Conservation (phyloP, 306 rosid genomes). For the Albizia julibrissin region DNA sequence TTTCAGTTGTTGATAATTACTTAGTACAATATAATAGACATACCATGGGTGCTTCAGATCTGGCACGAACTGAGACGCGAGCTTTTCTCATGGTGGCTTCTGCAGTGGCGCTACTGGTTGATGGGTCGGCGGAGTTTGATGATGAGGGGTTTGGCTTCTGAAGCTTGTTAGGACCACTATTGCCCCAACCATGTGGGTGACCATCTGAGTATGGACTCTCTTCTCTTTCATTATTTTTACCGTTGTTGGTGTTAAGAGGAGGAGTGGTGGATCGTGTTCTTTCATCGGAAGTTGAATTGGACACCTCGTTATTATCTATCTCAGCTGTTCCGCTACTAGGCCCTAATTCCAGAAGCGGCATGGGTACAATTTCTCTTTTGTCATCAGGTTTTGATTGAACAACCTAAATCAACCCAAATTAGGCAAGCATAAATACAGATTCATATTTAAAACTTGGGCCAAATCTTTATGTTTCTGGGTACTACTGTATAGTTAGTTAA, state of each 20-base stretch:
- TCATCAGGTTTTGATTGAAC: slow-evolving; percentile 52
- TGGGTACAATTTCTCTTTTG: slow-evolving; percentile 44
- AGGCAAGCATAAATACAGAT: background rate
- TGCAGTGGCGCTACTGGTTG: slow-evolving; percentile 49
- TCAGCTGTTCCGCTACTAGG: slow-evolving; percentile 48
- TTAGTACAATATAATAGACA: background rate
- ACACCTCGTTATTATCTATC: slow-evolving; percentile 48
- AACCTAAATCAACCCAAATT: slow-evolving; percentile 36
- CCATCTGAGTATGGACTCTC: slow-evolving; percentile 71
- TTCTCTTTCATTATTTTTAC: slow-evolving; percentile 57
- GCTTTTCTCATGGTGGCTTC: slow-evolving; percentile 98
- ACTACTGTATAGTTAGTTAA: background rate
- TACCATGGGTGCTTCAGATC: slow-evolving; percentile 98
- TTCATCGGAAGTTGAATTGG: slow-evolving; percentile 75
- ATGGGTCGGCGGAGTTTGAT: slow-evolving; percentile 53
- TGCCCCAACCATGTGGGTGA: slow-evolving; percentile 61
- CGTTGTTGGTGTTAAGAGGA: slow-evolving; percentile 39
- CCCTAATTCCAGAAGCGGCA: slow-evolving; percentile 71
- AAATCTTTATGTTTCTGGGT: background rate
- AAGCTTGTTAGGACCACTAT: slow-evolving; percentile 48
- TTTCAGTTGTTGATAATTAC: background rate
- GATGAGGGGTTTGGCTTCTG: slow-evolving; percentile 45
- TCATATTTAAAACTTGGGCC: background rate
- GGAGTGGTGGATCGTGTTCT: slow-evolving; percentile 74
- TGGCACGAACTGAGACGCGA: slow-evolving; percentile 94